Percentiles rank a stretch among this genome's conserved stretches.
phyloP scores from a whole-genome alignment of 2,329 filamentous ascomycete species.

The Aaosphaeria pasadenensis region DNA sequence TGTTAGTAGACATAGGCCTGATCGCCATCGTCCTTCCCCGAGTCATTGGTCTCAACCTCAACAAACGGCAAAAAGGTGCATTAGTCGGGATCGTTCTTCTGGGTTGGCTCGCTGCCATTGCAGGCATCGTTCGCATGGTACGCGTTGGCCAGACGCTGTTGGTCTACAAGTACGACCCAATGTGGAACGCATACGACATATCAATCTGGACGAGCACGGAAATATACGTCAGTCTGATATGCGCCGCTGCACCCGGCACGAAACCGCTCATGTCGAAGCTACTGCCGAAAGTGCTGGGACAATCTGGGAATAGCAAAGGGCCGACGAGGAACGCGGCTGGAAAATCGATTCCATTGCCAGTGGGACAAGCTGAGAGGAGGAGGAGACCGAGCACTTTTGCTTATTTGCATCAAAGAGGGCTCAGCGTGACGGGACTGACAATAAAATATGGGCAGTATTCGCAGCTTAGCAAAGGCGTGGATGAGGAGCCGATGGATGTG shows the following conservation, averaged over 20 bases:
- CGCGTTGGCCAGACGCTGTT: conserved; percentile 10
- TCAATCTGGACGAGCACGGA: conserved; percentile 21
- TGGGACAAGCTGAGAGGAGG: not conserved
- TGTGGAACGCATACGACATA: conserved; percentile 21
- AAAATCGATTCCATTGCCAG: not conserved
- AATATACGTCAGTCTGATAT: conserved; percentile 17
- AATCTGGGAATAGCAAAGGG: conserved; percentile 7
- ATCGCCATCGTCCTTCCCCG: conserved; percentile 19
- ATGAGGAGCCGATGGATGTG: not conserved
- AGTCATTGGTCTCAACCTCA: conserved; percentile 13
- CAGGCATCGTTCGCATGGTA: conserved; percentile 15
- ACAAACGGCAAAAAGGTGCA: conserved; percentile 12
- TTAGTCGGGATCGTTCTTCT: conserved; percentile 15
- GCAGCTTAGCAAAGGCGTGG: not conserved
- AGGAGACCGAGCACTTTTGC: not conserved
- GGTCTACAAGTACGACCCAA: conserved; percentile 13
- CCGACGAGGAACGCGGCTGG: not conserved
- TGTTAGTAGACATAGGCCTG: conserved; percentile 13
- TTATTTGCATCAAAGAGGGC: not conserved
- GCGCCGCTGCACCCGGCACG: conserved; percentile 17
- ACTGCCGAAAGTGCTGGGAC: conserved; percentile 16
- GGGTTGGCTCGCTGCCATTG: conserved; percentile 14
- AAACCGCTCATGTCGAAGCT: conserved; percentile 16
- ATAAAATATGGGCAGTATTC: not conserved
- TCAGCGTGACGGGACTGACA: not conserved